Conservation (phyloP, 495 filamentous ascomycete species). For the Xylaria cubensis region DNA sequence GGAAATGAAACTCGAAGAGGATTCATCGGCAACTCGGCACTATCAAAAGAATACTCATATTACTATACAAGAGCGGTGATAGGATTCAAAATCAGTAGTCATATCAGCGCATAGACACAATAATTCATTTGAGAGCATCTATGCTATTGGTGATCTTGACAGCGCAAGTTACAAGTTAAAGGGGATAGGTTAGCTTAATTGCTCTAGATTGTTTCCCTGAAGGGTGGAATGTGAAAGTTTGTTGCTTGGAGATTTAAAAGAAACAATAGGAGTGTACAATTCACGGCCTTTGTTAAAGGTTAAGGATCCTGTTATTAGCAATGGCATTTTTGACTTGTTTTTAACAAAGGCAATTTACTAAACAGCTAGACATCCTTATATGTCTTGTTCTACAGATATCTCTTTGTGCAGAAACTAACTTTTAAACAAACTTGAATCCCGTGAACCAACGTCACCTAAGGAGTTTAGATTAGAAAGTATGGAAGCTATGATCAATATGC, state of each 20-base stretch:
- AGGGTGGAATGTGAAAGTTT: too few relatives aligned
- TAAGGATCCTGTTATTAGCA: background rate
- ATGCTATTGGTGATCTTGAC: background rate
- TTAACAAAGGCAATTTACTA: background rate
- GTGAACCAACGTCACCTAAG: background rate
- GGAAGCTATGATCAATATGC: background rate
- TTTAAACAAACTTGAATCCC: background rate
- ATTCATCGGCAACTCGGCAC: background rate
- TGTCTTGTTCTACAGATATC: background rate
- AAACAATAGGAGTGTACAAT: too few relatives aligned
- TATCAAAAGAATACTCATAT: background rate
- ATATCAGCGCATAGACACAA: conserved; percentile 1
- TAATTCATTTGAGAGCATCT: background rate
- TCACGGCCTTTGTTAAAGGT: too few relatives aligned
- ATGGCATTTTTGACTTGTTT: background rate
- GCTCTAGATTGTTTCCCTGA: too few relatives aligned
- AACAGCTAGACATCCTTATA: background rate
- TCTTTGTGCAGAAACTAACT: background rate
- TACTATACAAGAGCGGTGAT: background rate
- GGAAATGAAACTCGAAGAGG: background rate
- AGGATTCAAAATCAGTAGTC: background rate
- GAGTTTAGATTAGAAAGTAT: too few relatives aligned
- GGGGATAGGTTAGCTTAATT: too few relatives aligned
- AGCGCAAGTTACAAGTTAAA: too few relatives aligned
- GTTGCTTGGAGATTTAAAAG: too few relatives aligned